Base-by-base conservation (phyloP, 2,329 filamentous ascomycete species). In the Penicillium occitanis region DNA sequence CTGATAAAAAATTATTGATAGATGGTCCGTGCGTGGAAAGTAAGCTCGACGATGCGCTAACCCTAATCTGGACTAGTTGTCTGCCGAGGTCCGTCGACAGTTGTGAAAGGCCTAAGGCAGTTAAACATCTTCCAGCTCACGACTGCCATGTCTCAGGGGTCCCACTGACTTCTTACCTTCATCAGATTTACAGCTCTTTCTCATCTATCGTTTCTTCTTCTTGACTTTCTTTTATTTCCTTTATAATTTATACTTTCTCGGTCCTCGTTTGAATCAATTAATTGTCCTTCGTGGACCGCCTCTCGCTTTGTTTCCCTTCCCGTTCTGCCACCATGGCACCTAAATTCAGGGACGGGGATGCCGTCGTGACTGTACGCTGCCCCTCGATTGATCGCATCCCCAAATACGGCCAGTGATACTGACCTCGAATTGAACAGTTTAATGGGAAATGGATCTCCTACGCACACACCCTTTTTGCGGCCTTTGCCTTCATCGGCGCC, bases 371-470 rank as follows among this genome's bases (percentile, higher is more conserved):
- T 69, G 87, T 88, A 79, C 73, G 84, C 75, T 48, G 67, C 63
- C 77, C 74, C 72, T 63, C 73, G 67, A 63, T 65, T 64, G 70
- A 69, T 51, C 58, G n/a, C 25, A 22, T 22, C 11, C 11, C 10
- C n/a, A 14, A 8, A 2, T 37, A 57, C 17, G n/a, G 11, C 33
- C 11, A 14, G 5, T 25, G n/a, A 57, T 37, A 37, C 53, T 57
- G 53, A 57, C 33, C 22, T 22, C 7, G 10, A 22, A 19, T 40
- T 17, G n/a, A 30, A 60, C 22, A 88, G 86, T 77, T 99, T 76
- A 93, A 90, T 76, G 95, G 92, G 71, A 90, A 90, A 84, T 97
- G 92, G 91, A 85, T 99, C 70, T 92, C 93, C 67, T 96, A 91
- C 87, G 80, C 88, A 70, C 95, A 99, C 81, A 99, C 95, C 8